Base-by-base conservation (phyloP, 495 filamentous ascomycete genomes). In the Peziza echinospora region DNA sequence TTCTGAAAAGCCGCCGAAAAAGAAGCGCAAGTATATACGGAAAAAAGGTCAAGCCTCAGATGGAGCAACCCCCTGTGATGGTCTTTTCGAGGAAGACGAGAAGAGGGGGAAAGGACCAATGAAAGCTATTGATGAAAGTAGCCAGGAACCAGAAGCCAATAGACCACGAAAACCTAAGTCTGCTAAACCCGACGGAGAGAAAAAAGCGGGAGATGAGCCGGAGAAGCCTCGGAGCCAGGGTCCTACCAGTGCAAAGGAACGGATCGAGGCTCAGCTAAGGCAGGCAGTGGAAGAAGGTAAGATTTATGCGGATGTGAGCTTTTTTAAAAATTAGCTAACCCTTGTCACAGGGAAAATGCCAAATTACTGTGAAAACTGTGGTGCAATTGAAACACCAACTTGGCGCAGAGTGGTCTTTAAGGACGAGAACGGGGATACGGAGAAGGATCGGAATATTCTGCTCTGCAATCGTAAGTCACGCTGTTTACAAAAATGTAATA, bases 381-480 rank as follows among this genome's bases (percentile, higher is more conserved):
- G 89, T 5, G 79, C 82, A 13, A 89, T 97, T 48, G 81, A 93
- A 55, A 97, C 89, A 0, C 81, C 87, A 0, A 92, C 85, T 0
- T 97, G 89, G 89, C 72, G 89, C 26, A 89, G 86, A 50, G 80
- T 84, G 13, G 73, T 78, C 7, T 71, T 67, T 41, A 71, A 84
- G 56, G 75, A 80, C 30, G 73, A 82, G 58, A 64, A 64, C 5
- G 63, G 73, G 7, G 68, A 72, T 6, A 62, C 74, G 53, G 68
- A 71, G 24, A 70, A 69, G 11, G 92, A 75, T 63, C 69, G 65
- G 9, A 72, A 78, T 47, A 67, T 84, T 24, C 64, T 81, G 17
- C 71, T 94, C 21, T 97, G 89, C 66, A 97, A 97, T 63, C 85
- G 76, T 80, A 65, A 74, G 76, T 72, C 48, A 9, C 26, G 13